phyloP scores from a whole-genome alignment of 352 stramenopile species.

The Globisporangium barbulae region DNA sequence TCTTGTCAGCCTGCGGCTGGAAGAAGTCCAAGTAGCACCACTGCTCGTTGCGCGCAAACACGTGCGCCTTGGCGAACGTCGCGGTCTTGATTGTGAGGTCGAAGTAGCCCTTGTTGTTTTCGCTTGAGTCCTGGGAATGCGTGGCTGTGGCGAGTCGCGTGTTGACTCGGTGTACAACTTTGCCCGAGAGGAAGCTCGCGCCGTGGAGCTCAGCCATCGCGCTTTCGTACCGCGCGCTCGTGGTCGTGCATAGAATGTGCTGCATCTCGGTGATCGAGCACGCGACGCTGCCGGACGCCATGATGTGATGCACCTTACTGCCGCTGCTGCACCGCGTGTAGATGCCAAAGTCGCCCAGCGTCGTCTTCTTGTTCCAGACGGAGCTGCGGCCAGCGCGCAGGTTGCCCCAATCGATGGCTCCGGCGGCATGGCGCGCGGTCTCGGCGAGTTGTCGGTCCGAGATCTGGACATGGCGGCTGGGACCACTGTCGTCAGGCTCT shows the following conservation, averaged over 20 bases:
- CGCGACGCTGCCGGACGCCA: slow-evolving; percentile 26
- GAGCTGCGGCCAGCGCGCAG: slow-evolving; percentile 14
- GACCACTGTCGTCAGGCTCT: neutral
- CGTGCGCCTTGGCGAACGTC: slow-evolving; percentile 40
- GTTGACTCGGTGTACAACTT: slow-evolving; percentile 27
- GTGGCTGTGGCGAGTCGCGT: neutral
- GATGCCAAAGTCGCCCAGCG: slow-evolving; percentile 19
- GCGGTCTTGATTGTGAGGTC: slow-evolving; percentile 40
- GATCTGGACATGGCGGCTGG: slow-evolving; percentile 4
- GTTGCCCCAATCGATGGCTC: slow-evolving; percentile 16
- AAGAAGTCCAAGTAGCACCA: slow-evolving; percentile 42
- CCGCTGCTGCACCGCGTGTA: slow-evolving; percentile 17
- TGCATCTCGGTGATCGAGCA: slow-evolving; percentile 37
- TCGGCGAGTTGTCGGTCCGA: slow-evolving; percentile 8
- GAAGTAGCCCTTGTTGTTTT: neutral
- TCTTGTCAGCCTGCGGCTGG: slow-evolving; percentile 12
- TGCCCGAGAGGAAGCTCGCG: slow-evolving; percentile 26
- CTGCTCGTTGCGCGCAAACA: slow-evolving; percentile 45
- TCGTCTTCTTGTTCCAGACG: slow-evolving; percentile 22
- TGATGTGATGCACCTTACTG: slow-evolving; percentile 14
- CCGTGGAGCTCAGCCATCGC: slow-evolving; percentile 33
- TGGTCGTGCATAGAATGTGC: slow-evolving; percentile 27
- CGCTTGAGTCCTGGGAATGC: too few species aligned
- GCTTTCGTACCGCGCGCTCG: slow-evolving; percentile 19
- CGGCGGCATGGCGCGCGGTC: neutral